These are phyloP conservation scores for Serpula lacrymans DNA, from an alignment of 768 basidiomycete species.

Conservation along the genomic window DNA sequence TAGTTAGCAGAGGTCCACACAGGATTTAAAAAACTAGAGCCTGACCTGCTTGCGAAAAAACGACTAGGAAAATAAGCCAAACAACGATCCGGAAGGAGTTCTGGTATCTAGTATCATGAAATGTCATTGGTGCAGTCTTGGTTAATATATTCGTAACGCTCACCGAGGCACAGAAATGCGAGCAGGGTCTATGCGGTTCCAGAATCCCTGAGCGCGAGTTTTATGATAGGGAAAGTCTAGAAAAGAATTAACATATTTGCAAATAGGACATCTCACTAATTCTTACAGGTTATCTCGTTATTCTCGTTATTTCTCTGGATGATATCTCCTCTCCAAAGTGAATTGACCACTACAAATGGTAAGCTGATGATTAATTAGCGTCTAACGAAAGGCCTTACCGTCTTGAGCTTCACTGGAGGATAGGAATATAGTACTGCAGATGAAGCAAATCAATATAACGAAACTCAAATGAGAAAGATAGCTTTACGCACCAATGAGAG, in stretches of 20 bases:
- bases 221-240: constrained; percentile 70
- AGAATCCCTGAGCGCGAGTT: constrained; percentile 49
- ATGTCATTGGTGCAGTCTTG: neutral
- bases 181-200: constrained; percentile 71
- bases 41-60: constrained; percentile 82
- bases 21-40: too few relatives aligned
- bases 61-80: constrained; percentile 75
- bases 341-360: constrained; percentile 58
- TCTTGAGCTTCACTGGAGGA: constrained; percentile 85
- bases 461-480: constrained; percentile 2
- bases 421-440: constrained; percentile 68
- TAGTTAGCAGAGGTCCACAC: too few relatives aligned
- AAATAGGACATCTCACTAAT: neutral
- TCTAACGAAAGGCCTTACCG: constrained; percentile 38
- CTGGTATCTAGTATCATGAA: constrained; percentile 62
- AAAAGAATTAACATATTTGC: constrained; percentile 7
- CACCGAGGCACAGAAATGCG: constrained; percentile 80
- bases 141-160: neutral
- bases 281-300: constrained; percentile 75
- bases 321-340: constrained; percentile 80
- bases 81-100: constrained; percentile 75
- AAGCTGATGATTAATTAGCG: constrained; percentile 7
- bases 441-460: constrained; percentile 1
- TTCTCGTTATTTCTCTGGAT: constrained; percentile 75
- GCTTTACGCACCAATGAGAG: constrained; percentile 63